Evolutionary conservation across 176 grass and related monocot genomes (phyloP), one percentile per base, ranked within the genome.

Genomic region (Aegilops tauschii): DNA sequence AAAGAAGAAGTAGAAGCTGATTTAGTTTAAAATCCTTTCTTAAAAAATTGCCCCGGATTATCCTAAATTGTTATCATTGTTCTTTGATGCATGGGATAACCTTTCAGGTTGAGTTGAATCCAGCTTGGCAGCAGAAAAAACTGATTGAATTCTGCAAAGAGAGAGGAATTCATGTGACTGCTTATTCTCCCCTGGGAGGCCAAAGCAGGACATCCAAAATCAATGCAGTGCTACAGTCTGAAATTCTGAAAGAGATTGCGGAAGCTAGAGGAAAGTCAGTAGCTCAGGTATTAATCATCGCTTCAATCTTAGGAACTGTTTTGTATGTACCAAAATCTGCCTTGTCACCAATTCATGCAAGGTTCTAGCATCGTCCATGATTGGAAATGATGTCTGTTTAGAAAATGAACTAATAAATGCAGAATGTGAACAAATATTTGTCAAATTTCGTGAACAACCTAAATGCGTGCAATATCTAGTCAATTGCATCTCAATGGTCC

Each of bases 31-130:
- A 4, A 2, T 68, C 5, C 29, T 75, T 73, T 21, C 80, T 18
- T 74, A 32, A 73, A 63, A 25, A 16, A 4, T 17, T 61, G 69
- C 21, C 44, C 40, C 30, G 6, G 49, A 29, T 20, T 82, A 82
- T 3, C 17, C 1, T 68, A 52, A 61, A 61, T 6, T 61, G 35
- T 69, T 35, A 36, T 28, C 27, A 40, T 3, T 68, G n/a, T 34
- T 73, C 23, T 21, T 69, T 35, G 42, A 89, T 80, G 28, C 32
- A 65, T 59, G 32, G 45, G 82, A 21, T 63, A 42, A 69, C 13
- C 5, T 34, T 44, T 87, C 70, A 90, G 91, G 91, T 93, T 80
- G 91, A 93, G 74, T 34, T 93, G 65, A 93, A 93, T 81, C 81
- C 91, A 10, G 12, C 63, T 63, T 93, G 91, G 88, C 91, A 93